A percentile compares a stretch with the other conserved stretches of the same genome.
Conservation (phyloP, 176 grass and related monocot species). For the Ananas comosus region DNA sequence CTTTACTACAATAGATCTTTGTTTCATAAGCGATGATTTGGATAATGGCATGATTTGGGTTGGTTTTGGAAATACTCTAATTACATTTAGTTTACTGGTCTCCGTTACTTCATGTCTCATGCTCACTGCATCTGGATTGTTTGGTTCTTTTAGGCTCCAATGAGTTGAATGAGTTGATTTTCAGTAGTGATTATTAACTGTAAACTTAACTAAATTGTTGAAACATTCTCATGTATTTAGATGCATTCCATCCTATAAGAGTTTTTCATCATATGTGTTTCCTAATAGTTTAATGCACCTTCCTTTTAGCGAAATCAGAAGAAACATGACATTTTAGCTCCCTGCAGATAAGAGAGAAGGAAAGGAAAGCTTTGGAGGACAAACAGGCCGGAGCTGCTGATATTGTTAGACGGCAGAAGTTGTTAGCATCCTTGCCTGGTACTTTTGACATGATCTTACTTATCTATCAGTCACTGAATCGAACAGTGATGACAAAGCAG, state of each 20-base stretch:
- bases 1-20: background rate
- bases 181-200: too few species aligned
- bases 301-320: background rate
- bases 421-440: conserved; percentile 50
- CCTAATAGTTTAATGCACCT: background rate
- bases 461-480: conserved; percentile 51
- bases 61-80: background rate
- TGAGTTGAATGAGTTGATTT: too few species aligned
- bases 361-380: conserved; percentile 37
- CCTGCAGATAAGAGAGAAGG: conserved; percentile 60
- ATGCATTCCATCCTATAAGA: background rate
- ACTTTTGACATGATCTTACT: conserved; percentile 54
- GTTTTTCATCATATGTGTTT: background rate
- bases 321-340: conserved; percentile 4
- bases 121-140: background rate
- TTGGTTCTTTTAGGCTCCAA: conserved; percentile 1
- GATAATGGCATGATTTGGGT: background rate
- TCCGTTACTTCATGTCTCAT: background rate
- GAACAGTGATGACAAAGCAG: conserved; percentile 65
- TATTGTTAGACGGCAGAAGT: conserved; percentile 52
- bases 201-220: too few species aligned
- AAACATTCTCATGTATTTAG: too few species aligned
- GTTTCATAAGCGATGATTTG: background rate
- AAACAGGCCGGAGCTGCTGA: conserved; percentile 41
- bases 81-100: too few species aligned